These are phyloP conservation scores for Picochlorum sp. DNA, from an alignment of 139 green algal genomes.

Conservation along the genomic window DNA sequence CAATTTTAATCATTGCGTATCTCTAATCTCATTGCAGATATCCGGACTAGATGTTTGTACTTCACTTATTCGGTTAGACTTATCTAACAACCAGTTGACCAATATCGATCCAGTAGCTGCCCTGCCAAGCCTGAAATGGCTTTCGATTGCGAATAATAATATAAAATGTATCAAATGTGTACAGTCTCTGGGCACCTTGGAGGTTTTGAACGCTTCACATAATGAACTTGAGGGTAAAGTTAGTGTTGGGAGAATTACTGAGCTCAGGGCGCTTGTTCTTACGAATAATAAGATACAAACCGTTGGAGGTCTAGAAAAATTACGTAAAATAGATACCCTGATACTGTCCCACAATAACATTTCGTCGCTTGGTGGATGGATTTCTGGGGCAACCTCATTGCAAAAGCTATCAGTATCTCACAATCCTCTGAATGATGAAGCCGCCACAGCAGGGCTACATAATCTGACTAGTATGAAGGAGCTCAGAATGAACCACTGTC, in stretches of 20 bases:
- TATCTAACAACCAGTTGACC: conserved; percentile 11
- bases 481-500: conserved; percentile 27
- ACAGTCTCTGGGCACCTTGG: conserved; percentile 1
- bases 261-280: conserved; percentile 25
- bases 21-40: conserved; percentile 7
- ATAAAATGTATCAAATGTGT: not conserved
- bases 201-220: conserved; percentile 21
- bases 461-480: conserved; percentile 11
- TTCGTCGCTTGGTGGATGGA: conserved; percentile 9
- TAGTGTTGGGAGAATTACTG: conserved; percentile 7
- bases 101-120: conserved; percentile 1
- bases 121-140: conserved; percentile 10
- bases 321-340: conserved; percentile 22
- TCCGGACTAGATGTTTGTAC: conserved; percentile 10
- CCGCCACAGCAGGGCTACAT: conserved; percentile 1
- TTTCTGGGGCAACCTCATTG: conserved; percentile 3
- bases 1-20: not conserved
- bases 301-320: conserved; percentile 18
- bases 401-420: conserved; percentile 23
- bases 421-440: conserved; percentile 16
- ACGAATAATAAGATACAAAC: conserved; percentile 22
- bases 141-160: conserved; percentile 9
- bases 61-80: conserved; percentile 6
- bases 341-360: conserved; percentile 25
- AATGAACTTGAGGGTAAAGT: conserved; percentile 26